Conservation (phyloP, 1,139 yeast genomes). For the Saccharomyces hybrid region DNA sequence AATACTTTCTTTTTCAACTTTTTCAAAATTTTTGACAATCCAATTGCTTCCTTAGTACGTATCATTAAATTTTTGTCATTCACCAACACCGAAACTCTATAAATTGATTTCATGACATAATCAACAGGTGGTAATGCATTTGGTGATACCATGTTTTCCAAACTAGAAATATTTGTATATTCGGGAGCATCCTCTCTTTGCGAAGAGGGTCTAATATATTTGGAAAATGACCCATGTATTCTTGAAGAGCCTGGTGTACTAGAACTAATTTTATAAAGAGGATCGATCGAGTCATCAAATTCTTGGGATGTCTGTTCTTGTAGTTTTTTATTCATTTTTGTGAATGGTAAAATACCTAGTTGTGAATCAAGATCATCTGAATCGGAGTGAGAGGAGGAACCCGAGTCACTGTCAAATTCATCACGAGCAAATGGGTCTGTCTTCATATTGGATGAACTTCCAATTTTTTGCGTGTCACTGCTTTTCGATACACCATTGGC, state of each 20-base stretch:
- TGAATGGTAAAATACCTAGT: constrained; percentile 3
- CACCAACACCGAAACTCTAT: constrained; percentile 52
- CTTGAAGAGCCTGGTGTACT: background rate
- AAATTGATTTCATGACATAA: constrained; percentile 48
- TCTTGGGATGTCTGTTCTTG: constrained; percentile 4
- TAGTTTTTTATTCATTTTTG: constrained; percentile 3
- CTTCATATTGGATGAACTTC: background rate
- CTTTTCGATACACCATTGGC: background rate
- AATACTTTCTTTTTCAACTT: constrained; percentile 27
- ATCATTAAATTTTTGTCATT: constrained; percentile 59
- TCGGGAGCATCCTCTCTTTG: background rate
- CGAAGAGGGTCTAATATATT: background rate
- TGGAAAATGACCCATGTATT: background rate
- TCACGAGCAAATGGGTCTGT: background rate
- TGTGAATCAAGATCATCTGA: constrained; percentile 4
- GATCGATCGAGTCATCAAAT: constrained; percentile 5
- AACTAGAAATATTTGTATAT: background rate
- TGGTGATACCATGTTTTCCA: constrained; percentile 47
- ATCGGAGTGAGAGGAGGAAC: constrained; percentile 2
- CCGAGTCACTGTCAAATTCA: background rate
- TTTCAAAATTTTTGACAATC: constrained; percentile 43
- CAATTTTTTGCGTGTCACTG: background rate
- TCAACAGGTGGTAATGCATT: constrained; percentile 49
- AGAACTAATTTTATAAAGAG: background rate
- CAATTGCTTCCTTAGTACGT: constrained; percentile 52